Evolutionary conservation across 2,329 filamentous ascomycete genomes (phyloP), one percentile per base, ranked within the genome.

Genomic region (Diplodia scrobiculata): DNA sequence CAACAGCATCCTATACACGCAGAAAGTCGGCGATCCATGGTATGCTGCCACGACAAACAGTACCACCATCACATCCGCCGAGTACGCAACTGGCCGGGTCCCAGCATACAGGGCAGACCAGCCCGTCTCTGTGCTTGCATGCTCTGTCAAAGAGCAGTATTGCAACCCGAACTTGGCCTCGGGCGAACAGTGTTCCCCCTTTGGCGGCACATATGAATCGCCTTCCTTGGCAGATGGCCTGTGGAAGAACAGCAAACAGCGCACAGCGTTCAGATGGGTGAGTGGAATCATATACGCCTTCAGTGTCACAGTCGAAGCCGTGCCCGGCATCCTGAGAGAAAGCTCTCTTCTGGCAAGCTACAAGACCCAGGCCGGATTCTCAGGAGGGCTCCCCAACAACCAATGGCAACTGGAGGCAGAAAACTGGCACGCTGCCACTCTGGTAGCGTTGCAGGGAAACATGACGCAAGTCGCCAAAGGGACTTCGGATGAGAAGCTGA

Each of bases 1-100:
- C 1, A 74, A 74, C 36, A 59, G 50, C 25, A 68, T 79, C 27
- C 48, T 38, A 6, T 78, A 73, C 65, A 51, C 60, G 1, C 53
- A 68, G 9, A 69, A 72, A 7, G 70, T 71, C 5, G 17, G 1
- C 6, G 38, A 45, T 6, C 14, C 38, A 3, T 45, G 38, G 38
- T 45, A 19, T 19, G 17, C 38, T 7, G 38, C 38, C 14, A 45
- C 38, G 5, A 45, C 14, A 17, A 41, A 34, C 1, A 34, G 32
- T 10, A 34, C 32, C 32, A 10, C 32, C 32, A 34, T 34, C 9
- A 34, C 32, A 34, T 34, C 32, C 2, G 9, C 32, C 32, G 32
- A 34, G 9, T 10, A 34, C 32, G 32, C 29, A 7, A 32, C 9
- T 32, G 29, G 29, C 1, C 29, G 29, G 29, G 1, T 32, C 29